These are phyloP conservation scores for Verticillium dahliae DNA, from an alignment of 2,329 filamentous ascomycete genomes.

Conservation along the genomic window DNA sequence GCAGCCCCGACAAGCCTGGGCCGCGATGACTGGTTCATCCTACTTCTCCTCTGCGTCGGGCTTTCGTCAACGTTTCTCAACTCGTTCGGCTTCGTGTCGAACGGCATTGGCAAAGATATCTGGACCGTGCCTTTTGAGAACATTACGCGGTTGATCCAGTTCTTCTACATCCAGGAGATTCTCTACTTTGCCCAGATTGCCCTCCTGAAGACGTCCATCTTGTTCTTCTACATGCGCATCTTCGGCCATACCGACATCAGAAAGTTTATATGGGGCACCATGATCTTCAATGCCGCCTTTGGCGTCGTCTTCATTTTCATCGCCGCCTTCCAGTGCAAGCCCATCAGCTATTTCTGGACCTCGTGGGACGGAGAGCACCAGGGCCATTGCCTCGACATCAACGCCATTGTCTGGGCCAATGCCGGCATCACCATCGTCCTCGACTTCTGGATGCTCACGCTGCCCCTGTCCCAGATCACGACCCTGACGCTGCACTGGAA, in stretches of 20 bases:
- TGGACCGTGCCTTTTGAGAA: slow-evolving; percentile 36
- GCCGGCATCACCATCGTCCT: slow-evolving; percentile 45
- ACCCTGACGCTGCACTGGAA: slow-evolving; percentile 35
- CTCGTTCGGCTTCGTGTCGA: slow-evolving; percentile 21
- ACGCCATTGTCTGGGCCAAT: slow-evolving; percentile 41
- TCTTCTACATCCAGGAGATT: slow-evolving; percentile 34
- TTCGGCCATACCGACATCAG: slow-evolving; percentile 36
- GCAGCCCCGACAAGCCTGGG: slow-evolving; percentile 25
- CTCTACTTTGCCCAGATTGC: slow-evolving; percentile 40
- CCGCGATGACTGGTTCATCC: slow-evolving; percentile 29
- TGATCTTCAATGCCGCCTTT: slow-evolving; percentile 29
- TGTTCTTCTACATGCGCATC: slow-evolving; percentile 50
- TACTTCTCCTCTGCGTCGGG: slow-evolving; percentile 18
- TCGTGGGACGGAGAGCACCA: slow-evolving; percentile 40
- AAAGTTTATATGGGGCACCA: slow-evolving; percentile 32
- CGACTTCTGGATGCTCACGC: slow-evolving; percentile 43
- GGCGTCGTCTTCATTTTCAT: slow-evolving; percentile 34
- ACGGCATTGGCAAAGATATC: slow-evolving; percentile 43
- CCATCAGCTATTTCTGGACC: slow-evolving; percentile 45
- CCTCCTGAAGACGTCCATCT: slow-evolving; percentile 42
- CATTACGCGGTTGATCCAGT: slow-evolving; percentile 35
- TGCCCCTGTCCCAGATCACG: slow-evolving; percentile 40
- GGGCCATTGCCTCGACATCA: slow-evolving; percentile 43
- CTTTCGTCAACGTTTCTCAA: slow-evolving; percentile 24
- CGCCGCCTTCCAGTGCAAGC: slow-evolving; percentile 43